These are phyloP conservation scores for Mortierella alpina DNA, from an alignment of 192 early-diverging fungal genomes.

Conservation along the genomic window DNA sequence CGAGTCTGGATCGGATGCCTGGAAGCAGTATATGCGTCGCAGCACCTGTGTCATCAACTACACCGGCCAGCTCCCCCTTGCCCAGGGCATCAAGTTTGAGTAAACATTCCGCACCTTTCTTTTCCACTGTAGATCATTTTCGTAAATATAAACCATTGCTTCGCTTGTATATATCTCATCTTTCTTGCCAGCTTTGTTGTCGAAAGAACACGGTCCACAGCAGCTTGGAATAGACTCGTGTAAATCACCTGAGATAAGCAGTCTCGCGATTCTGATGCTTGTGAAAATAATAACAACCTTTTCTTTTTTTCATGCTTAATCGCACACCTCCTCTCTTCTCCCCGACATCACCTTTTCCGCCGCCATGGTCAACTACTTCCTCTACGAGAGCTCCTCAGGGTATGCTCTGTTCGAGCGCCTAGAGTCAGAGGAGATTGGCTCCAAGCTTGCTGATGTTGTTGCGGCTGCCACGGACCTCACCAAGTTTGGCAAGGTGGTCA, in stretches of 20 bases:
- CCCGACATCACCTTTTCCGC: neutral
- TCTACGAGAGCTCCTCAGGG: conserved; percentile 96
- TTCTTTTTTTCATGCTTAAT: neutral
- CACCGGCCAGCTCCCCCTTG: conserved; percentile 85
- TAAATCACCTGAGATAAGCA: no score
- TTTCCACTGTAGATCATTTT: neutral
- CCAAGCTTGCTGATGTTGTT: conserved; percentile 92
- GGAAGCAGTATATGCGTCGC: conserved; percentile 78
- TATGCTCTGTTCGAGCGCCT: conserved; percentile 96
- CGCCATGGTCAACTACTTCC: conserved; percentile 69
- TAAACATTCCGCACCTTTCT: conserved; percentile 41
- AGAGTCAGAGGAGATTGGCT: conserved; percentile 94
- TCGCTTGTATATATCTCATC: neutral
- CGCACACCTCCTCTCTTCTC: neutral
- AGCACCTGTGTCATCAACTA: conserved; percentile 86
- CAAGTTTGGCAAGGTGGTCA: conserved; percentile 91
- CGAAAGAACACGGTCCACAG: no score
- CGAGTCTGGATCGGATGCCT: conserved; percentile 90
- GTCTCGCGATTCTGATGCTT: neutral
- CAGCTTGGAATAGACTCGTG: no score
- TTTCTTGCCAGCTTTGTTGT: neutral
- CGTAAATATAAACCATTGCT: neutral
- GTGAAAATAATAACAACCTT: neutral
- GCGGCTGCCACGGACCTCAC: conserved; percentile 83
- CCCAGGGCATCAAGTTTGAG: conserved; percentile 97